Conservation (phyloP, 257 asterid species). For the Nicotiana otophora region DNA sequence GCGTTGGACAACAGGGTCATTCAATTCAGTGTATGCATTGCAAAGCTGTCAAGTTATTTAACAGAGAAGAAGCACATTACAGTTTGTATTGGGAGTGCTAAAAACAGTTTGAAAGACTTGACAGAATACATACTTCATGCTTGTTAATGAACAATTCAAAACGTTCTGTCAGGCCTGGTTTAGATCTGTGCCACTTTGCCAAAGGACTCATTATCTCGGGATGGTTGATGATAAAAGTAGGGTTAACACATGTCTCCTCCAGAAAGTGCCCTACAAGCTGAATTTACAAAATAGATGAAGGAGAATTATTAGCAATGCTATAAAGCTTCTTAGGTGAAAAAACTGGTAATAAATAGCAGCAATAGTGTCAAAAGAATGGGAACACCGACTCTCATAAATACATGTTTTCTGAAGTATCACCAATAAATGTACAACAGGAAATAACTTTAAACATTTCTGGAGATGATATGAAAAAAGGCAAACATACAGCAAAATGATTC, state of each 20-base stretch:
- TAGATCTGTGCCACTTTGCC: slow-evolving; percentile 92
- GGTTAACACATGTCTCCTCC: slow-evolving; percentile 72
- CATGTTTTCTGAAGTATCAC: not conserved
- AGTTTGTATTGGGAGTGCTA: not conserved
- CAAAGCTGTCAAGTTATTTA: slow-evolving; percentile 43
- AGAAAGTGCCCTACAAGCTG: slow-evolving; percentile 94
- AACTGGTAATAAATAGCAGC: not conserved
- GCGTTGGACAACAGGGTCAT: slow-evolving; percentile 91
- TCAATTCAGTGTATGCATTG: slow-evolving; percentile 79
- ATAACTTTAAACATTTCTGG: not conserved
- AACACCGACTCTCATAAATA: not conserved
- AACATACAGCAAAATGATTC: not conserved
- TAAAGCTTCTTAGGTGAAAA: not conserved
- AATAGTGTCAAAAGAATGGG: not conserved
- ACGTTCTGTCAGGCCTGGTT: slow-evolving; percentile 74
- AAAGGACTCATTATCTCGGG: slow-evolving; percentile 94
- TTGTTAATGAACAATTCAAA: slow-evolving; percentile 87
- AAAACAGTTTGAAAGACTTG: not conserved
- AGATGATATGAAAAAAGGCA: not conserved
- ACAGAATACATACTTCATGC: slow-evolving; percentile 51
- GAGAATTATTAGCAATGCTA: not conserved
- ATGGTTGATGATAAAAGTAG: slow-evolving; percentile 78
- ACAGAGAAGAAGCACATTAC: not conserved
- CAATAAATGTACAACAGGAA: not conserved
- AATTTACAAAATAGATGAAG: not conserved